These are phyloP conservation scores for Musa schizocarpa DNA, from an alignment of 176 grass and related monocot genomes.

Conservation along the genomic window DNA sequence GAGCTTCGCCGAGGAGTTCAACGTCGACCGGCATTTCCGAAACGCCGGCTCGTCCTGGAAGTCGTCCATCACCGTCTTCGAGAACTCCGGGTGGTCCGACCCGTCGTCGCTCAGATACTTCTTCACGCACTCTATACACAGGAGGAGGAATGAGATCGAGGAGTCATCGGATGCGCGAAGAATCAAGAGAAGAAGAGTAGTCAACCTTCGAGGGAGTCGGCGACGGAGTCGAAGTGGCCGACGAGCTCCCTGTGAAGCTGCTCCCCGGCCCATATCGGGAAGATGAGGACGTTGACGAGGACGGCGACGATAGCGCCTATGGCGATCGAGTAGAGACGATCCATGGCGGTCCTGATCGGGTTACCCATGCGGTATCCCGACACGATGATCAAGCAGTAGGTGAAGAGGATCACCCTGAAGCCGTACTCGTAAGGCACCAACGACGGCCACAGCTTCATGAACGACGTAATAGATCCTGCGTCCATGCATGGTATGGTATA, in stretches of 20 bases:
- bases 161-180: background rate
- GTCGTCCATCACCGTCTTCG: conserved; percentile 56
- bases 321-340: conserved; percentile 71
- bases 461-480: conserved; percentile 63
- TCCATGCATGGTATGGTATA: background rate
- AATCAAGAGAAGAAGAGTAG: background rate
- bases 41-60: conserved; percentile 66
- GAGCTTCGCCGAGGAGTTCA: conserved; percentile 60
- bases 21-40: conserved; percentile 44
- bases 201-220: conserved; percentile 75
- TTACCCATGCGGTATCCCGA: conserved; percentile 80
- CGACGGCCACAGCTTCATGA: conserved; percentile 80
- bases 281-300: conserved; percentile 54
- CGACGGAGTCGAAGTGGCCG: conserved; percentile 49
- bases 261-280: conserved; percentile 81
- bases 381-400: conserved; percentile 71
- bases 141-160: conserved; percentile 5
- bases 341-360: conserved; percentile 57
- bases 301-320: conserved; percentile 63
- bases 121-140: conserved; percentile 57
- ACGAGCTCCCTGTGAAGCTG: conserved; percentile 77
- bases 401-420: conserved; percentile 78
- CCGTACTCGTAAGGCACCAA: conserved; percentile 71
- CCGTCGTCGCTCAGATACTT: conserved; percentile 68
- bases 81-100: conserved; percentile 57